Evolutionary conservation across 208 protist genomes (phyloP), one percentile per base, ranked within the genome.

Genomic region (Trypanosoma conorhini): DNA sequence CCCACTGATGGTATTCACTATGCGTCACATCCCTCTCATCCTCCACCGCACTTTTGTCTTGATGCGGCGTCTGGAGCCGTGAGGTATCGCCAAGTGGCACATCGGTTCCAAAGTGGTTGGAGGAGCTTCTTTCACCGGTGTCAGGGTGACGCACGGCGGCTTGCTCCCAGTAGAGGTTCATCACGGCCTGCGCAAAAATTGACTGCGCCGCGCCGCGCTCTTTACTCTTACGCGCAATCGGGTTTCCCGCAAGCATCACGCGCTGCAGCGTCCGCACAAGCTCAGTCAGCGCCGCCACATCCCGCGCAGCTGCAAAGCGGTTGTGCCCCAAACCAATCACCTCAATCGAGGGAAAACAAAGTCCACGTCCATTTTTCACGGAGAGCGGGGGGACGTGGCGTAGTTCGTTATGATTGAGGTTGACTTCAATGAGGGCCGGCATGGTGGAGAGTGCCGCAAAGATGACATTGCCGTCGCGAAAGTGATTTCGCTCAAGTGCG

Each of bases 371-470:
- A 42, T 85, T 64, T 48, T 77, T 69, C 35, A 85, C 83, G 33
- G 77, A 82, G 22, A 94, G 59, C 30, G 72, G 78, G 0, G 88
- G 88, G 3, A 96, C 81, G 50, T 58, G 48, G 8, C 74, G 74
- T 28, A 96, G 77, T 28, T 79, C 76, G 70, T 96, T 96, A 62
- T 86, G 63, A 59, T 93, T 89, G 5, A 96, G 69, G 66, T 96
- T 95, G n/a, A 94, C 82, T 66, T 91, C 89, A 46, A 83, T 51
- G 13, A 96, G 76, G 10, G 89, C 83, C 21, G 92, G 92, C 88
- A 95, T 91, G 22, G 89, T 91, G 19, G 87, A 83, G 12, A 96
- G 71, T 13, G 89, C 72, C 22, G 82, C 62, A 71, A 96, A 94
- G 3, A 95, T 81, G 55, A 81, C 67, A 13, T 55, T 40, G 46